Percentiles rank a stretch among this genome's conserved stretches.
These are phyloP conservation scores for Aphanomyces astaci DNA, from an alignment of 352 stramenopile genomes.

Conservation along the genomic window DNA sequence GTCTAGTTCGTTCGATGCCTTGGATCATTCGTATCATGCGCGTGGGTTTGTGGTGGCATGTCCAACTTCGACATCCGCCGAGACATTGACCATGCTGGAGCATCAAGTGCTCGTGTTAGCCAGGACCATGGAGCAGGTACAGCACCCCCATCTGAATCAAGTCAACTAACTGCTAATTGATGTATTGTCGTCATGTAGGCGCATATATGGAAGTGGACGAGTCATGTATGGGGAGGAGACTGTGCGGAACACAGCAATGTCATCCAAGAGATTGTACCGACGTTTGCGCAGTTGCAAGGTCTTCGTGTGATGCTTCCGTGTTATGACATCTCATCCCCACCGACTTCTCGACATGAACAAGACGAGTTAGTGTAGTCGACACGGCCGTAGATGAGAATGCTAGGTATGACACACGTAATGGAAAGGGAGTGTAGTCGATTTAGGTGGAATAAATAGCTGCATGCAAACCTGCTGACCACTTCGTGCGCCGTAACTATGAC, in stretches of 20 bases:
- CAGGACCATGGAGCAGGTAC: conserved; percentile 2
- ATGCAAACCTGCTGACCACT: too few species aligned
- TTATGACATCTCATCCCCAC: neutral
- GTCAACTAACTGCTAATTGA: neutral
- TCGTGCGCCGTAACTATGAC: neutral
- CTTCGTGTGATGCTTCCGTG: neutral
- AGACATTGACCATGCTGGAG: neutral
- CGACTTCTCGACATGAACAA: too few species aligned
- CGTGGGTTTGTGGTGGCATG: neutral
- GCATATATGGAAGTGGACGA: neutral
- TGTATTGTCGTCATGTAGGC: neutral
- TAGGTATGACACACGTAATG: too few species aligned
- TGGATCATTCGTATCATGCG: neutral
- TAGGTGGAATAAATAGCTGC: too few species aligned
- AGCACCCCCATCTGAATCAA: too few species aligned
- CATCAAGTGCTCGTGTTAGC: neutral
- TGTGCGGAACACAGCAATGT: neutral
- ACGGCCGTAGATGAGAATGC: neutral
- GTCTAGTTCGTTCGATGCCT: neutral
- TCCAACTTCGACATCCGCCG: neutral
- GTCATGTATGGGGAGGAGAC: neutral
- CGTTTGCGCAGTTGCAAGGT: neutral
- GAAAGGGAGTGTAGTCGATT: too few species aligned
- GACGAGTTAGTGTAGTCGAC: neutral
- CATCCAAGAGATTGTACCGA: conserved; percentile 3